Evolutionary conservation across 345 rosid species (phyloP), one percentile per base, ranked within the genome.

Genomic region (Corymbia maculata): DNA sequence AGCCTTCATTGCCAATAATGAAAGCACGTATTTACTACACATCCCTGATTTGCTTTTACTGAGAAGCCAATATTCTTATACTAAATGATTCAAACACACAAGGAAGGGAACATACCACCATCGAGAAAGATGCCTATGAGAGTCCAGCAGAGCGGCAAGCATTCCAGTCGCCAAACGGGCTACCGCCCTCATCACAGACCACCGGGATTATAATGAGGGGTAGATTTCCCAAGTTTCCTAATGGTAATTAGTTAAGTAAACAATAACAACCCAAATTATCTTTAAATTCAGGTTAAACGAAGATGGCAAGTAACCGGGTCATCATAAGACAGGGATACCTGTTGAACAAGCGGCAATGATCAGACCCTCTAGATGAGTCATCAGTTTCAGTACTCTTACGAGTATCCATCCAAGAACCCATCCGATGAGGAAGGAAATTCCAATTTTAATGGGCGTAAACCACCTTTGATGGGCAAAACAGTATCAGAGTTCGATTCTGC

Each of bases 361-460:
- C 32, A 96, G 95, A 70, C 98, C 99, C 89, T 96, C 98, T 21
- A 97, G 92, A 86, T 95, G 86, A 86, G 99, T 95, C 88, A 91
- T 93, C 22, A 98, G 97, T 87, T 93, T 91, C 89, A 96, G 88
- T 87, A 96, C 22, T 88, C 94, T 96, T 51, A 96, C 96, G 36
- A 95, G 87, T 9, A 96, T 85, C 98, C 99, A 97, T 45, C 99
- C 99, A 86, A 97, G 93, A 87, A 93, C 53, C 51, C 96, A 95
- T 87, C 99, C 99, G 85, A 95, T 68, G 13, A 96, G 44, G 88
- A 97, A 96, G 50, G 99, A 96, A 84, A 97, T 88, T n/a, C 96
- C 99, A 80, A 97, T 93, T 80, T 96, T 96, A n/a, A 96, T 88
- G 4, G 98, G 99, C 99, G 96, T 95, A 89, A 94, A 97, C 99